Conservation (phyloP, 441 rosid species). For the Dalechampia spathulata region DNA sequence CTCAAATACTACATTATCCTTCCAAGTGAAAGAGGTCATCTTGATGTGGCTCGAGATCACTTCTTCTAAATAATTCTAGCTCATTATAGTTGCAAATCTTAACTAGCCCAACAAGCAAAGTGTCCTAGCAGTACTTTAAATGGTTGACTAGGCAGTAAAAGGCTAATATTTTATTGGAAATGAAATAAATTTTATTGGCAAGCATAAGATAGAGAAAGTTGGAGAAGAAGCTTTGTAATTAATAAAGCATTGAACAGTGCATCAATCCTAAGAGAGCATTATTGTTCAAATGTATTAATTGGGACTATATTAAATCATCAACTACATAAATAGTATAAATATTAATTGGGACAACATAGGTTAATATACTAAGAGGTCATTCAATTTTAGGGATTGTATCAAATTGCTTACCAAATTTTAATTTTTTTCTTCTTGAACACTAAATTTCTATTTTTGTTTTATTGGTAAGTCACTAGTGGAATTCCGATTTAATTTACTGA, state of each 20-base stretch:
- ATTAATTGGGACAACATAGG: slow-evolving; percentile 25
- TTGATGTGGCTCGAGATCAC: too few relatives aligned
- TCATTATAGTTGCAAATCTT: slow-evolving; percentile 1
- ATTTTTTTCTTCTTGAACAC: too few relatives aligned
- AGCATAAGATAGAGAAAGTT: background rate
- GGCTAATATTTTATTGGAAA: background rate
- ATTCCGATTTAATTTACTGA: too few relatives aligned
- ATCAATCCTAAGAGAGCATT: background rate
- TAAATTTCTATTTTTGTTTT: too few relatives aligned
- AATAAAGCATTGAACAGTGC: background rate
- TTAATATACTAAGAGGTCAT: too few relatives aligned
- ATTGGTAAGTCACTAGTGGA: too few relatives aligned
- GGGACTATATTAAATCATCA: background rate
- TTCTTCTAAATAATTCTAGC: too few relatives aligned
- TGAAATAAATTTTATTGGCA: background rate
- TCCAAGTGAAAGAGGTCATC: background rate
- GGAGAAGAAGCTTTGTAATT: background rate
- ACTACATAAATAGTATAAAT: background rate
- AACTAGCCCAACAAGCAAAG: slow-evolving; percentile 1
- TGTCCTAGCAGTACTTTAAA: background rate
- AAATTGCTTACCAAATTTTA: too few relatives aligned
- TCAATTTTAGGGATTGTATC: too few relatives aligned
- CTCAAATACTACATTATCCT: background rate
- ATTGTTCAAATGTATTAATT: background rate
- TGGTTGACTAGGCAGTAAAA: background rate